Conservation (phyloP, 106 monocot genomes). For the Agapanthus africanus region DNA sequence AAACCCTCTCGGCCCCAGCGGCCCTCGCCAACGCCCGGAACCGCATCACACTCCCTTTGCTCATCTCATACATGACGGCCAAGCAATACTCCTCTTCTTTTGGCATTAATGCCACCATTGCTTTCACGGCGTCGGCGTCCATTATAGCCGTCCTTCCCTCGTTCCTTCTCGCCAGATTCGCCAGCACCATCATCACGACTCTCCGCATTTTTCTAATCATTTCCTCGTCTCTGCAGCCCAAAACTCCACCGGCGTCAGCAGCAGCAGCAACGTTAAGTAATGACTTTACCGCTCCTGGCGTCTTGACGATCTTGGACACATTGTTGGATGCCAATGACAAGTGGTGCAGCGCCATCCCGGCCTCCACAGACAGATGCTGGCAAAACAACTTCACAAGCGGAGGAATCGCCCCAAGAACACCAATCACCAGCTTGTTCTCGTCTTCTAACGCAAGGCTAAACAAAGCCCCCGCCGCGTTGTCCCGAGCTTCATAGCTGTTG, state of each 20-base stretch:
- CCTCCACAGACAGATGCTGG: slow-evolving; percentile 39
- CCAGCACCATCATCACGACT: slow-evolving; percentile 52
- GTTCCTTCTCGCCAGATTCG: slow-evolving; percentile 57
- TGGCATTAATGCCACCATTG: slow-evolving; percentile 13
- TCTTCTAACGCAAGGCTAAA: slow-evolving; percentile 71
- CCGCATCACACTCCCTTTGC: slow-evolving; percentile 55
- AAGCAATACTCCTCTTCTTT: slow-evolving; percentile 37
- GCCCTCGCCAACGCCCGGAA: slow-evolving; percentile 56
- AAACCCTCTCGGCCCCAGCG: slow-evolving; percentile 40
- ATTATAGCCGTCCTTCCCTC: slow-evolving; percentile 35
- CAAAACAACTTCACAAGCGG: slow-evolving; percentile 54
- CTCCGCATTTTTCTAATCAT: slow-evolving; percentile 10
- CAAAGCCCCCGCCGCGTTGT: slow-evolving; percentile 65
- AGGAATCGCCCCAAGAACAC: slow-evolving; percentile 66
- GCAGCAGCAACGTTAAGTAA: slow-evolving; percentile 28
- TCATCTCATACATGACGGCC: slow-evolving; percentile 54
- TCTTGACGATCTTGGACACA: slow-evolving; percentile 39
- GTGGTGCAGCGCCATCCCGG: slow-evolving; percentile 69
- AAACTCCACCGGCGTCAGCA: neutral
- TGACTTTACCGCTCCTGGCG: slow-evolving; percentile 27
- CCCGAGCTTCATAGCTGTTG: slow-evolving; percentile 24
- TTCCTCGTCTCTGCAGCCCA: neutral
- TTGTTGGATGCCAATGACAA: slow-evolving; percentile 40
- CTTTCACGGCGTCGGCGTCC: slow-evolving; percentile 7
- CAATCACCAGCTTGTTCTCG: slow-evolving; percentile 50